These are phyloP conservation scores for Fomitiporia mediterranea DNA, from an alignment of 1,284 basidiomycete genomes.

Conservation along the genomic window DNA sequence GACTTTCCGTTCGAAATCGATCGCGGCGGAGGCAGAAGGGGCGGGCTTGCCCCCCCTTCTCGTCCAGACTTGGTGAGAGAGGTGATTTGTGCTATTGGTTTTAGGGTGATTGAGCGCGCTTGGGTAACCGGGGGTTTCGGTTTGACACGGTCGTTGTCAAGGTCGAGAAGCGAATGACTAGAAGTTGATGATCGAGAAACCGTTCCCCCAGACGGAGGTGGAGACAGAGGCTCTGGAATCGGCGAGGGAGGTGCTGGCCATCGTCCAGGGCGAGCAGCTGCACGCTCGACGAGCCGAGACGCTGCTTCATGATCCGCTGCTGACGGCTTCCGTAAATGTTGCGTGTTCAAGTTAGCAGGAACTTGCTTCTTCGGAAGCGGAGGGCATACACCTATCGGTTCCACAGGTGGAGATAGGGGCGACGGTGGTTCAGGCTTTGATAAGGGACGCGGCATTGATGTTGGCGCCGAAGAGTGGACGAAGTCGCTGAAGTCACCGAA, in stretches of 20 bases:
- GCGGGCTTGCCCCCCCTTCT: neutral
- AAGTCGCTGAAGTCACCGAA: slow-evolving; percentile 27
- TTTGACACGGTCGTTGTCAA: slow-evolving; percentile 23
- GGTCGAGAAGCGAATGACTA: slow-evolving; percentile 25
- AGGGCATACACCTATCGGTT: slow-evolving; percentile 1
- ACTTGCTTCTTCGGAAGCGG: slow-evolving; percentile 15
- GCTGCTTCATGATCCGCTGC: slow-evolving; percentile 17
- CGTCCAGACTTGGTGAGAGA: neutral
- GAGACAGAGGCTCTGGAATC: slow-evolving; percentile 40
- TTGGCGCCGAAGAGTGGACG: slow-evolving; percentile 22
- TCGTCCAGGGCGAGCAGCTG: slow-evolving; percentile 43
- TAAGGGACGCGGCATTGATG: neutral
- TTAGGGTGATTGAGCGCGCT: slow-evolving; percentile 5
- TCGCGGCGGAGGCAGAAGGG: neutral
- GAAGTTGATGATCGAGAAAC: slow-evolving; percentile 7
- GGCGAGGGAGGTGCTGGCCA: slow-evolving; percentile 66
- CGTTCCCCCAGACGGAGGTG: slow-evolving; percentile 25
- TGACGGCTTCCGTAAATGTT: slow-evolving; percentile 15
- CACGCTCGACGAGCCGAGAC: slow-evolving; percentile 20
- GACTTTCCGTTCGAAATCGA: neutral
- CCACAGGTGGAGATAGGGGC: slow-evolving; percentile 8
- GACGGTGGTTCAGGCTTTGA: neutral
- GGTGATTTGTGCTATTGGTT: slow-evolving; percentile 13
- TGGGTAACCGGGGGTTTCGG: slow-evolving; percentile 15
- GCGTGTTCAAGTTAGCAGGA: slow-evolving; percentile 7